These are phyloP conservation scores for Asterochloris sp. DNA, from an alignment of 139 green algal species.

Conservation along the genomic window DNA sequence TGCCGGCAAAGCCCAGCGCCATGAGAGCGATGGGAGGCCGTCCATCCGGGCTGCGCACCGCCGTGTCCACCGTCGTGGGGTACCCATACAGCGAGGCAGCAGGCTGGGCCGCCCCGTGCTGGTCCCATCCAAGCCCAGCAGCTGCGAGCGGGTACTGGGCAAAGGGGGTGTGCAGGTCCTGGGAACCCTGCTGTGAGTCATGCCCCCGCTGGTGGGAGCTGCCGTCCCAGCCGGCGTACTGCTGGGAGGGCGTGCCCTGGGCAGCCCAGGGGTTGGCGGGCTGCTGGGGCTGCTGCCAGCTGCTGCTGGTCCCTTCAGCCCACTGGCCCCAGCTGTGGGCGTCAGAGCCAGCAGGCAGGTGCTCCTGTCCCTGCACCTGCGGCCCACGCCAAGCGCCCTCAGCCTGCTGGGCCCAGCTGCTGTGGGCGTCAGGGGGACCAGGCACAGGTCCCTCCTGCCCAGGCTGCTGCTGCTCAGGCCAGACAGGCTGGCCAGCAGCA, in stretches of 20 bases:
- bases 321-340: background rate
- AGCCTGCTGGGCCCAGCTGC: background rate
- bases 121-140: background rate
- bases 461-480: background rate
- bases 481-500: too few relatives aligned
- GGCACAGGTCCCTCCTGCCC: background rate
- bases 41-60: background rate
- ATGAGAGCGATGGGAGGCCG: background rate
- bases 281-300: background rate
- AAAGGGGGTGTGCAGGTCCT: background rate
- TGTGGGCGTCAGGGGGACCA: background rate
- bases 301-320: background rate
- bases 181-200: too few relatives aligned
- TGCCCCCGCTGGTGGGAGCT: too few relatives aligned
- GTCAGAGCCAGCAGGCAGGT: background rate
- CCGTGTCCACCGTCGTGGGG: background rate
- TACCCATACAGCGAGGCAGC: background rate
- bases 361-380: background rate
- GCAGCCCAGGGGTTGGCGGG: constrained; percentile 1
- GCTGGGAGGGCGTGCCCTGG: too few relatives aligned
- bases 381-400: background rate
- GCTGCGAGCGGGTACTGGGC: background rate
- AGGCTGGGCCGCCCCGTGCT: background rate
- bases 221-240: too few relatives aligned
- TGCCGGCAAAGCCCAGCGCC: constrained; percentile 11